Base-by-base conservation (phyloP, 1,284 basidiomycete species). In the Irpex sp. region DNA sequence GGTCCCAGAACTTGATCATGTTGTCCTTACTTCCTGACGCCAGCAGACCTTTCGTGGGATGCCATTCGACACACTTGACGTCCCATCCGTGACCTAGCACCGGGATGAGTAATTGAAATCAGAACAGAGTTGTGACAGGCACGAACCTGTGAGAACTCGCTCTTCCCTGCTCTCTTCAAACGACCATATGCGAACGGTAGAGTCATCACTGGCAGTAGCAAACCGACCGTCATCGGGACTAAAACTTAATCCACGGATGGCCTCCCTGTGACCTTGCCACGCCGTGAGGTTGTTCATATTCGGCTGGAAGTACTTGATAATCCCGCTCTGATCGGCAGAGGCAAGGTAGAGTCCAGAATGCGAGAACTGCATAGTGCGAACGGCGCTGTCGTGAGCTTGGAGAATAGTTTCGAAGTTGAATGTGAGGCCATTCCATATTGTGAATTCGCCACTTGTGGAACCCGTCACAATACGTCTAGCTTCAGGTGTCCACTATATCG, bases 391-490 rank as follows among this genome's bases (percentile, higher is more conserved):
- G 78, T 99, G 97, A 0, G 96, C 97, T 77, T 98, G 96, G 50
- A 98, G 85, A 70, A 99, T 98, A 0, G 97, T 98, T 76, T 99
- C 97, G 75, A 99, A 99, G 79, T 99, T 98, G 87, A 98, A 99
- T 0, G 97, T 98, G 36, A 97, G 82, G 17, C 96, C 97, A 71
- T 99, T 99, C 97, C 97, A 99, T 4, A 99, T 85, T 0, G 97
- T 98, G 76, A 99, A 98, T 77, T 99, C 97, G 61, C 97, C 97
- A 68, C 92, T 95, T 33, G 95, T 95, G 15, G 95, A 96, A 26
- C 97, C 97, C 0, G 97, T 99, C 53, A 99, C 79, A 33, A 98
- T 82, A 4, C 97, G 88, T 26, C 97, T 84, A 51, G 90, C 94
- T 77, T 98, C 97, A 0, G 97, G 97, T 35, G 95, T 98, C 95